Percentiles rank a stretch among this genome's conserved stretches.
phyloP scores from a whole-genome alignment of 78 protist species.

The Protostelium mycophagum region DNA sequence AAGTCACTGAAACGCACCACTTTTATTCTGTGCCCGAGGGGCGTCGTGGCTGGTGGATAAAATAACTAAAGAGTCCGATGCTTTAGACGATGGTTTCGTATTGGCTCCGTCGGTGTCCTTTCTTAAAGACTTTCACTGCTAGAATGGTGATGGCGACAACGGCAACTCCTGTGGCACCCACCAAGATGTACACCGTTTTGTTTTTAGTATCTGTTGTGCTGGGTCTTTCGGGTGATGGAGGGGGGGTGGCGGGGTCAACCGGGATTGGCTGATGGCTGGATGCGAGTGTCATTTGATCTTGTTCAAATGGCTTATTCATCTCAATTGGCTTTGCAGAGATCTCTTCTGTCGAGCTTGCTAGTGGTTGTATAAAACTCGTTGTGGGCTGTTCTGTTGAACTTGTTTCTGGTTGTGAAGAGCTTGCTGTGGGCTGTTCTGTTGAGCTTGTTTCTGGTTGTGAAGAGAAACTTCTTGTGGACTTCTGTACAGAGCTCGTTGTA shows the following conservation, averaged over 20 bases:
- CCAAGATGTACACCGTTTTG: background rate
- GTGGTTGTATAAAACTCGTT: background rate
- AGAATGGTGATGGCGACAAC: background rate
- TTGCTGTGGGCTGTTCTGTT: background rate
- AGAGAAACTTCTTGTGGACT: background rate
- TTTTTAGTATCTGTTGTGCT: background rate
- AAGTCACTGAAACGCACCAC: no score
- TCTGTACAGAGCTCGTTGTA: background rate
- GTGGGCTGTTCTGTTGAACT: background rate
- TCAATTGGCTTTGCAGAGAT: background rate
- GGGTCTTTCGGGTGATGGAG: no score
- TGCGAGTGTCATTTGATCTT: no score
- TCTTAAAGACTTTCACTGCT: background rate
- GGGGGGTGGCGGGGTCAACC: background rate
- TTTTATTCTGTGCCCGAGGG: no score
- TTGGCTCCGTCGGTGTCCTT: background rate
- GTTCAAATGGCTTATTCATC: no score
- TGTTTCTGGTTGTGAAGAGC: background rate
- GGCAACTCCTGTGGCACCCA: background rate
- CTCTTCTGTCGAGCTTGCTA: background rate
- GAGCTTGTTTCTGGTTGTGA: background rate
- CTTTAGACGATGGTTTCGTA: background rate
- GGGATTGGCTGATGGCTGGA: no score
- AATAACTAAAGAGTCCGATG: no score
- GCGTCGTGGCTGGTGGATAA: no score